These are phyloP conservation scores for Abrus pulchellus DNA, from an alignment of 306 rosid species.

Conservation along the genomic window DNA sequence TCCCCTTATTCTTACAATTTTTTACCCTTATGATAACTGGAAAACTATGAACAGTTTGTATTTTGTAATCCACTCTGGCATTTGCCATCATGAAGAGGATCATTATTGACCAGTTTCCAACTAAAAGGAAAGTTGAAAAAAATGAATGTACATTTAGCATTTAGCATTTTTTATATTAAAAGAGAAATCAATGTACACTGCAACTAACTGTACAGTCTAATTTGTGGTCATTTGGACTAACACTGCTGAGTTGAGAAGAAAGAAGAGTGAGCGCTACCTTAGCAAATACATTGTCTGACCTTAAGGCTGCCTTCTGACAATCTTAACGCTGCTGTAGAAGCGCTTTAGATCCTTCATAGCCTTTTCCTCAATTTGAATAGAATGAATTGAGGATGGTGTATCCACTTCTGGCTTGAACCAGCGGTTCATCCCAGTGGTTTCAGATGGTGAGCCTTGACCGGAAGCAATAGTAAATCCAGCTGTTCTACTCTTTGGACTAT, in stretches of 20 bases:
- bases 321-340: conserved; percentile 86
- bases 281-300: conserved; percentile 12
- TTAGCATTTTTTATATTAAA: not conserved
- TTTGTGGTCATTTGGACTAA: conserved; percentile 52
- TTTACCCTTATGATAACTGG: conserved; percentile 34
- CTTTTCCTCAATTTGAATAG: conserved; percentile 94
- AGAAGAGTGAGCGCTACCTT: conserved; percentile 45
- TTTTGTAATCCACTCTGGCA: not conserved
- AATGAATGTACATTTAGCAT: conserved; percentile 34
- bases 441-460: conserved; percentile 85
- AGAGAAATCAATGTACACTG: conserved; percentile 51
- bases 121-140: conserved; percentile 37
- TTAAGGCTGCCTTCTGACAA: conserved; percentile 68
- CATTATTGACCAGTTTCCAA: conserved; percentile 52
- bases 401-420: conserved; percentile 95
- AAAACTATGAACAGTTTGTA: conserved; percentile 24
- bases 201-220: conserved; percentile 57
- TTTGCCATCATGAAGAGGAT: conserved; percentile 34
- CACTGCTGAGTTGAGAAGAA: not conserved
- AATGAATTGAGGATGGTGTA: conserved; percentile 82
- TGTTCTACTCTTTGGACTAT: conserved; percentile 83
- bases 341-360: conserved; percentile 99
- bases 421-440: conserved; percentile 70
- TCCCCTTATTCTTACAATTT: conserved; percentile 45
- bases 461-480: conserved; percentile 76